A percentile compares a stretch with the other conserved stretches of the same genome.
These are phyloP conservation scores for Rubus idaeus DNA, from an alignment of 306 rosid genomes.

Conservation along the genomic window DNA sequence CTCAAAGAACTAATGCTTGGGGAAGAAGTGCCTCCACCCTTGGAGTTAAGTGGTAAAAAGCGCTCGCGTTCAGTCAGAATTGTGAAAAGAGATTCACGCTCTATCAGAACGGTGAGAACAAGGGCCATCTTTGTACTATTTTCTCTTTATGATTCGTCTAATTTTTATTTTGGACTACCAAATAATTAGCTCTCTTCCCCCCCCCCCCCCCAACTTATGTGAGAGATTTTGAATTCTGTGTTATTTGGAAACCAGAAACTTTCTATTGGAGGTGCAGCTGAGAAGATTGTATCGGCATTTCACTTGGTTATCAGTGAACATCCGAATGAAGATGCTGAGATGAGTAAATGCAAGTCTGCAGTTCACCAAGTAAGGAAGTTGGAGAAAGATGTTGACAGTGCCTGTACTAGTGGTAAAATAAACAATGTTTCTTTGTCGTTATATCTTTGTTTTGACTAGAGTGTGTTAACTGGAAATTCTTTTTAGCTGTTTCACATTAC, in stretches of 20 bases:
- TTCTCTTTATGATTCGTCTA: neutral
- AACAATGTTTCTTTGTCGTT: constrained; percentile 23
- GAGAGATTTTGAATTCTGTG: neutral
- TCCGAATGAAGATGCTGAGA: constrained; percentile 71
- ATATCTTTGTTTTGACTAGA: constrained; percentile 1
- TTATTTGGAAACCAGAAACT: constrained; percentile 60
- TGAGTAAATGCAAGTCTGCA: constrained; percentile 76
- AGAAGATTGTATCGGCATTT: constrained; percentile 87
- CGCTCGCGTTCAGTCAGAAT: constrained; percentile 73
- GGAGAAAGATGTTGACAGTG: constrained; percentile 73
- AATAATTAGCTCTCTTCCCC: constrained; percentile 8
- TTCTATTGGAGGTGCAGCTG: constrained; percentile 79
- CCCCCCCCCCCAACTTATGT: constrained; percentile 19
- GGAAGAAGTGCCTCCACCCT: constrained; percentile 66
- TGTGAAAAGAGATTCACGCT: constrained; percentile 80
- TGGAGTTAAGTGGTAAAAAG: constrained; percentile 68
- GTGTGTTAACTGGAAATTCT: neutral
- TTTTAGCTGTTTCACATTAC: neutral
- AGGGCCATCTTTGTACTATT: constrained; percentile 7
- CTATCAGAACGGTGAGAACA: constrained; percentile 75
- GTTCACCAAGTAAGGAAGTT: constrained; percentile 69
- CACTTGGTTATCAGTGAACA: constrained; percentile 75
- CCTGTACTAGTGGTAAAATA: constrained; percentile 54
- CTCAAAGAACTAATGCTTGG: constrained; percentile 83
- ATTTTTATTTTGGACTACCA: constrained; percentile 16